These are phyloP conservation scores for Salvia sclarea DNA, from an alignment of 305 asterid genomes.

Conservation along the genomic window DNA sequence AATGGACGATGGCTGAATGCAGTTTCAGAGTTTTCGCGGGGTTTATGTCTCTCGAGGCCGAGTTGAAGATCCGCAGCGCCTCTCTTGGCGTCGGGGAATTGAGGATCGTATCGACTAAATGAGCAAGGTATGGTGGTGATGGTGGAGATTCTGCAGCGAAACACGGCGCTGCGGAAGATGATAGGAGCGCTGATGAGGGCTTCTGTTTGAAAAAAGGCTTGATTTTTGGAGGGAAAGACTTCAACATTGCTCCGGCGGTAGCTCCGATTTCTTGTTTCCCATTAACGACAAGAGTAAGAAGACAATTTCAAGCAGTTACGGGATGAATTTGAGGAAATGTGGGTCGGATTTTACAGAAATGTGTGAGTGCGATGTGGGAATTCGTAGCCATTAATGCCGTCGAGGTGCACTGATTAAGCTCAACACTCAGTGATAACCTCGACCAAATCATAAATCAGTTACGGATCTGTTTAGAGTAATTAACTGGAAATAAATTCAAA, in stretches of 20 bases:
- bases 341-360: neutral
- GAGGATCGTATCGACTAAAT: slow-evolving; percentile 53
- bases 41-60: slow-evolving; percentile 44
- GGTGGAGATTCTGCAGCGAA: slow-evolving; percentile 40
- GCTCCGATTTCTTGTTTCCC: slow-evolving; percentile 25
- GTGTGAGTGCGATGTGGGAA: neutral
- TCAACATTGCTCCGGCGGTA: slow-evolving; percentile 45
- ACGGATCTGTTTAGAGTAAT: no score
- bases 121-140: slow-evolving; percentile 47
- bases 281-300: slow-evolving; percentile 13
- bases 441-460: neutral
- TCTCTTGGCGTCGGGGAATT: slow-evolving; percentile 49
- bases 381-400: neutral
- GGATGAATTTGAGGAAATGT: neutral
- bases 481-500: no score
- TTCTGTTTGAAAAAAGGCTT: slow-evolving; percentile 26
- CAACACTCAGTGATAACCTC: neutral
- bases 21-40: slow-evolving; percentile 51
- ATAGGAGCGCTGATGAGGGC: slow-evolving; percentile 28
- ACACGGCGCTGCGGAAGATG: slow-evolving; percentile 31
- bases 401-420: neutral
- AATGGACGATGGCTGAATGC: slow-evolving; percentile 53
- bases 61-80: slow-evolving; percentile 56
- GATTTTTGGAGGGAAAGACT: slow-evolving; percentile 44
- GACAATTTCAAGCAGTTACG: neutral